A percentile compares a stretch with the other conserved stretches of the same genome.
phyloP scores from a whole-genome alignment of 768 basidiomycete species.

The Pseudohyphozyma bogoriensis region DNA sequence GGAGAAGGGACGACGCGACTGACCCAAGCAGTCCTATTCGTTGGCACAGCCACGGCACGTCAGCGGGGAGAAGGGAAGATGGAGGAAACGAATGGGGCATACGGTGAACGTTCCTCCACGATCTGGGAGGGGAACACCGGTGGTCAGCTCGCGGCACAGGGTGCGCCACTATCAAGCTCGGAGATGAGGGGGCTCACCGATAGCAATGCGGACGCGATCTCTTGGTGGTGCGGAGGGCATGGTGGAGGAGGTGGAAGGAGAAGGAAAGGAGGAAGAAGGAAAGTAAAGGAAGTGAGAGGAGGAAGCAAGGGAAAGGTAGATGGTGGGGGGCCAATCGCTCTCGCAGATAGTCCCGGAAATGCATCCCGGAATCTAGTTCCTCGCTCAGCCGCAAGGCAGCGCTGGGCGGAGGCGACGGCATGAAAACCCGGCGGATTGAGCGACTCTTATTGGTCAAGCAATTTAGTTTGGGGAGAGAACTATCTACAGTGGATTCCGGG shows the following conservation, averaged over 20 bases:
- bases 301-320: not conserved
- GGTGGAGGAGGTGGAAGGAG: not conserved
- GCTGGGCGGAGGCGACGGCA: too few species aligned
- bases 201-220: not conserved
- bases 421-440: too few species aligned
- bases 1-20: conserved; percentile 5
- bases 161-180: not conserved
- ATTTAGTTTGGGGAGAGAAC: too few species aligned
- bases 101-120: conserved; percentile 19
- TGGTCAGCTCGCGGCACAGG: not conserved
- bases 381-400: too few species aligned
- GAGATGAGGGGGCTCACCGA: not conserved
- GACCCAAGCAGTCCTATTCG: too few species aligned
- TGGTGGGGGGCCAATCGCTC: not conserved
- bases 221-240: not conserved
- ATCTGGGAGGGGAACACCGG: not conserved
- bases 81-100: too few species aligned
- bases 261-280: not conserved
- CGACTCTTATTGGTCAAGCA: too few species aligned
- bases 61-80: too few species aligned
- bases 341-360: too few species aligned
- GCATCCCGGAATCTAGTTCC: too few species aligned
- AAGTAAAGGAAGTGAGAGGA: not conserved
- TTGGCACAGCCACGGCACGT: too few species aligned
- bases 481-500: too few species aligned